A percentile compares a stretch with the other conserved stretches of the same genome.
Evolutionary conservation across 441 rosid genomes (phyloP).

Genomic region (Raphanus hybrid): DNA sequence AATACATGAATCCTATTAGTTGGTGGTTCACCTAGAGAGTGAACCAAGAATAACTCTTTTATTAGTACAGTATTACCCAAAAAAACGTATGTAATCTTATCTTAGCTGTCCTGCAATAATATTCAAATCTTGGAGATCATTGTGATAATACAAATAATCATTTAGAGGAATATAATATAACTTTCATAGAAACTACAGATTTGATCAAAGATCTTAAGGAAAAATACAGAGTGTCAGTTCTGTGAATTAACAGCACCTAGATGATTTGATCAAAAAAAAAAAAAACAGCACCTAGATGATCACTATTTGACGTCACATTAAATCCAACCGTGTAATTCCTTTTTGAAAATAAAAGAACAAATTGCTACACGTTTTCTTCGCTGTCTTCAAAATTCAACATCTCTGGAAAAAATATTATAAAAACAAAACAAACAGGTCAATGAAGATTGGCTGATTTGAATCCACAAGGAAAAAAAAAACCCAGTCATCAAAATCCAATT

Average conservation of each 20-base stretch:
- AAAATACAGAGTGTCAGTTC: slow-evolving; percentile 1
- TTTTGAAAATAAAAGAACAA: background rate
- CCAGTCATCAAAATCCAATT: slow-evolving; percentile 1
- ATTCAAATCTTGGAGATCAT: background rate
- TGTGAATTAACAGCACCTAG: background rate
- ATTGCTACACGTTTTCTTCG: slow-evolving; percentile 32
- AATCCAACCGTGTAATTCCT: slow-evolving; percentile 38
- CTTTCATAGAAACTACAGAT: slow-evolving; percentile 9
- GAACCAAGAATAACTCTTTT: too few species aligned
- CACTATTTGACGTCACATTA: slow-evolving; percentile 16
- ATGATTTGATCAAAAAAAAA: background rate
- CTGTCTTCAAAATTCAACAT: slow-evolving; percentile 31
- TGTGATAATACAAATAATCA: background rate
- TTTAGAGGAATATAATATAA: background rate
- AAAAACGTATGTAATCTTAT: background rate
- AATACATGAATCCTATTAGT: too few species aligned
- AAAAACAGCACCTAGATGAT: background rate
- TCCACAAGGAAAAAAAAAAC: slow-evolving; percentile 13
- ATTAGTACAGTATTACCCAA: background rate
- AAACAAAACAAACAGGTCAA: slow-evolving; percentile 33
- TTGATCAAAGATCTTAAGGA: slow-evolving; percentile 9
- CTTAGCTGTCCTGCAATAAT: background rate
- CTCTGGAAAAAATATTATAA: background rate
- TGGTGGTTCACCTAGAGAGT: too few species aligned
- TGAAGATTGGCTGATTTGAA: slow-evolving; percentile 33